Conservation (phyloP, 768 basidiomycete genomes). For the Vararia minispora region DNA sequence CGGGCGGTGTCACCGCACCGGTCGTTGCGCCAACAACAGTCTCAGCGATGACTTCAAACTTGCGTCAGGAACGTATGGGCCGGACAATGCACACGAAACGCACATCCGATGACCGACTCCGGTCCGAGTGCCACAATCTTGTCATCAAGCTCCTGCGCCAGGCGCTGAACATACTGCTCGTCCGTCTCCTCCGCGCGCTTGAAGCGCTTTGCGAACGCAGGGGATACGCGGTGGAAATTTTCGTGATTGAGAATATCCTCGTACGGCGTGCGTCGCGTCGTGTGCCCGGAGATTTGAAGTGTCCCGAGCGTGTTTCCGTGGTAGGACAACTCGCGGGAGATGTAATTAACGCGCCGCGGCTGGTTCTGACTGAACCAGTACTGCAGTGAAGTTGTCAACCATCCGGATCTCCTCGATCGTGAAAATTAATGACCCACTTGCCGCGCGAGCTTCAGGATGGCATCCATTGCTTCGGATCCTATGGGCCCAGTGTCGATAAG, state of each 20-base stretch:
- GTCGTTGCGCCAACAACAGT: slow-evolving; percentile 84
- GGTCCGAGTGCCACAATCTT: slow-evolving; percentile 79
- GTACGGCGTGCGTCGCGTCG: slow-evolving; percentile 58
- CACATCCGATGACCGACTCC: slow-evolving; percentile 74
- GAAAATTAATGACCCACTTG: slow-evolving; percentile 40
- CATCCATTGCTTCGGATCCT: slow-evolving; percentile 89
- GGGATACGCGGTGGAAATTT: slow-evolving; percentile 78
- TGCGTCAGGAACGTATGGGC: not conserved
- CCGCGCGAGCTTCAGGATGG: slow-evolving; percentile 69
- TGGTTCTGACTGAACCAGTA: slow-evolving; percentile 66
- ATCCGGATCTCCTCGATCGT: not conserved
- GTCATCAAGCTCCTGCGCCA: slow-evolving; percentile 72
- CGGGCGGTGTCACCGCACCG: slow-evolving; percentile 65
- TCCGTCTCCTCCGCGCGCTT: slow-evolving; percentile 57
- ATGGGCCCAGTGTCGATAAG: too few relatives aligned
- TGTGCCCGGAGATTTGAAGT: slow-evolving; percentile 57
- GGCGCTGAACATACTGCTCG: slow-evolving; percentile 67
- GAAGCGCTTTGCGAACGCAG: slow-evolving; percentile 80
- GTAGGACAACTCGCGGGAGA: slow-evolving; percentile 68
- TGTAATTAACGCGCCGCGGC: slow-evolving; percentile 62
- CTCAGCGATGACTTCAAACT: slow-evolving; percentile 59
- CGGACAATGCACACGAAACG: slow-evolving; percentile 19
- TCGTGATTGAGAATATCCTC: slow-evolving; percentile 48
- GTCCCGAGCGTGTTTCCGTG: slow-evolving; percentile 78
- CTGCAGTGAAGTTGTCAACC: slow-evolving; percentile 22